A percentile compares a stretch with the other conserved stretches of the same genome.
Evolutionary conservation across 1,139 yeast species (phyloP).

Genomic region (Meyerozyma smithsonii): DNA sequence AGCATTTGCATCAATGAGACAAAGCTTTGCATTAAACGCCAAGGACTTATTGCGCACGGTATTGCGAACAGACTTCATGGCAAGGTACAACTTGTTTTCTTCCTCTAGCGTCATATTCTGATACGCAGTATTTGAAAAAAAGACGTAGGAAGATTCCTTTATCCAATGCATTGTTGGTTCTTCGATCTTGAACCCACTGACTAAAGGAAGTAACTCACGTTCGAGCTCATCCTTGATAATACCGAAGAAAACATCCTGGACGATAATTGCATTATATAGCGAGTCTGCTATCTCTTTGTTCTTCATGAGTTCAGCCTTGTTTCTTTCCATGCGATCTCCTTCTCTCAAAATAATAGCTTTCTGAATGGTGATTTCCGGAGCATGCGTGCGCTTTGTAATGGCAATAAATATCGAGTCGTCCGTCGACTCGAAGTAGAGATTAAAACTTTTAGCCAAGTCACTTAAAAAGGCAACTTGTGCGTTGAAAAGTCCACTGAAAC

Average conservation of each 20-base stretch:
- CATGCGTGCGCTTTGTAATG: conserved; percentile 28
- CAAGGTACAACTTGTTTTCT: conserved; percentile 29
- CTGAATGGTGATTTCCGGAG: conserved; percentile 26
- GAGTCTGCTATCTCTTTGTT: conserved; percentile 19
- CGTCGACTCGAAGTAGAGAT: conserved; percentile 65
- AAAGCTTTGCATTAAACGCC: conserved; percentile 47
- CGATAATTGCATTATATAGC: conserved; percentile 48
- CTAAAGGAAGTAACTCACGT: conserved; percentile 22
- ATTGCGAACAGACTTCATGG: conserved; percentile 28
- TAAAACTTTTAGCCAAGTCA: conserved; percentile 56
- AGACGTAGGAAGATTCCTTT: conserved; percentile 39
- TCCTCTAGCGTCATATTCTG: conserved; percentile 21
- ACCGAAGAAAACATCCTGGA: conserved; percentile 53
- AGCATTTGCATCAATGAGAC: conserved; percentile 34
- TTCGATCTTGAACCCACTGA: conserved; percentile 15
- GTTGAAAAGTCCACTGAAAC: conserved; percentile 69
- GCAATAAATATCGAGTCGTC: conserved; percentile 69
- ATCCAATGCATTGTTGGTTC: conserved; percentile 34
- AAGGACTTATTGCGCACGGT: conserved; percentile 34
- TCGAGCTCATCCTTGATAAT: conserved; percentile 44
- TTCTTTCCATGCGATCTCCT: conserved; percentile 25
- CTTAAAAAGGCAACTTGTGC: conserved; percentile 72
- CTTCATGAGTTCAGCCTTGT: conserved; percentile 18
- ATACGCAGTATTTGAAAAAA: conserved; percentile 27
- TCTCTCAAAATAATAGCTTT: conserved; percentile 25